These are phyloP conservation scores for Phytophthora sojae DNA, from an alignment of 352 stramenopile genomes.

Conservation along the genomic window DNA sequence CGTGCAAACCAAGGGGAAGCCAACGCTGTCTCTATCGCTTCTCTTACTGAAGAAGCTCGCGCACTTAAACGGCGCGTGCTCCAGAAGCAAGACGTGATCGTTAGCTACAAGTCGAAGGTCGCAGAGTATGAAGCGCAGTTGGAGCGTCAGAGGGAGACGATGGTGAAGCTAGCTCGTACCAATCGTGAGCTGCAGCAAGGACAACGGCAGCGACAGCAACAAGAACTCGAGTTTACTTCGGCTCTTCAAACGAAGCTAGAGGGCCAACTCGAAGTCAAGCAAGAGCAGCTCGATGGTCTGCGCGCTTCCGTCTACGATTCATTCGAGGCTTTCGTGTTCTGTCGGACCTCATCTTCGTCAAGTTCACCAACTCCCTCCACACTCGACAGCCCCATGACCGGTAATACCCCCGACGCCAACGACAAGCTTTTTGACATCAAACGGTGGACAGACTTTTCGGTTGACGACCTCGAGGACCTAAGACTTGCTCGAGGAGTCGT, in stretches of 20 bases:
- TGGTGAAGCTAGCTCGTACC: slow-evolving; percentile 46
- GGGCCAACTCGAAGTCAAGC: slow-evolving; percentile 18
- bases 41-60: slow-evolving; percentile 44
- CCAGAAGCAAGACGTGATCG: slow-evolving; percentile 66
- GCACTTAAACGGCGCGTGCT: slow-evolving; percentile 57
- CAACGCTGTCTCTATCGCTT: slow-evolving; percentile 10
- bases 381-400: background rate
- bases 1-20: slow-evolving; percentile 3
- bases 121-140: slow-evolving; percentile 43
- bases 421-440: slow-evolving; percentile 40
- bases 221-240: slow-evolving; percentile 18
- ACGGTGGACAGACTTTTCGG: slow-evolving; percentile 59
- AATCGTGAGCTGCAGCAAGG: slow-evolving; percentile 50
- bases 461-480: slow-evolving; percentile 51
- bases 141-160: slow-evolving; percentile 38
- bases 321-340: slow-evolving; percentile 64
- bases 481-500: slow-evolving; percentile 11
- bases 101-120: slow-evolving; percentile 53
- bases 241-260: slow-evolving; percentile 26
- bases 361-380: slow-evolving; percentile 4
- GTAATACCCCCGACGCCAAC: slow-evolving; percentile 4
- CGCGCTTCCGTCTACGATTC: slow-evolving; percentile 67
- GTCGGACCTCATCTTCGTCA: slow-evolving; percentile 8
- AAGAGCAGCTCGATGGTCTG: slow-evolving; percentile 58
- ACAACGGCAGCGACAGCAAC: slow-evolving; percentile 34